These are phyloP conservation scores for Amorphotheca resinae DNA, from an alignment of 495 filamentous ascomycete species.

Conservation along the genomic window DNA sequence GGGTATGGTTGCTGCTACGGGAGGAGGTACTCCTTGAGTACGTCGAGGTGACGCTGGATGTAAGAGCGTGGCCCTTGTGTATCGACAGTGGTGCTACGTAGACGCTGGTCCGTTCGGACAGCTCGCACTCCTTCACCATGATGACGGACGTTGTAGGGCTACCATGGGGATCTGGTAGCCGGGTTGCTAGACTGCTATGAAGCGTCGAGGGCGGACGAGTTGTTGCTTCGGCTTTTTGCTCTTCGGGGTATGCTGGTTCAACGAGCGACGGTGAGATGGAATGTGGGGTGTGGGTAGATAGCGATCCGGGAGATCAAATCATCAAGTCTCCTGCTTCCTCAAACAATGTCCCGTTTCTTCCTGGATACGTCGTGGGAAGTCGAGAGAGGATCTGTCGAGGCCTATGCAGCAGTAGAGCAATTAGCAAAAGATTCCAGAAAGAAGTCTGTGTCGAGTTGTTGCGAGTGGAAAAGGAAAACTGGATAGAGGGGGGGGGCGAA, in stretches of 20 bases:
- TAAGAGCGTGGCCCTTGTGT: slow-evolving; percentile 45
- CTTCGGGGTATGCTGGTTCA: too few species aligned
- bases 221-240: too few species aligned
- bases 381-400: too few species aligned
- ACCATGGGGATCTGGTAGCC: slow-evolving; percentile 16
- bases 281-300: background rate
- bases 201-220: too few species aligned
- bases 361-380: background rate
- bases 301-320: too few species aligned
- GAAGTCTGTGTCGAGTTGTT: slow-evolving; percentile 8
- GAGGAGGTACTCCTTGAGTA: slow-evolving; percentile 27
- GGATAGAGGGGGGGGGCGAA: slow-evolving; percentile 14
- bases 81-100: slow-evolving; percentile 68
- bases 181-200: too few species aligned
- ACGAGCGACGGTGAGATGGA: background rate
- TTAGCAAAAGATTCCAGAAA: slow-evolving; percentile 8
- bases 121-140: slow-evolving; percentile 38
- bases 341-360: background rate
- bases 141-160: slow-evolving; percentile 14
- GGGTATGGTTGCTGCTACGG: slow-evolving; percentile 28
- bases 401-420: background rate
- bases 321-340: too few species aligned
- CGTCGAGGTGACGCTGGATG: slow-evolving; percentile 30
- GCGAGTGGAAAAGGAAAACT: slow-evolving; percentile 12
- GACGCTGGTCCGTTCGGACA: slow-evolving; percentile 41